Evolutionary conservation across 768 basidiomycete species (phyloP).

Genomic region (Xanthoconium purpureum): DNA sequence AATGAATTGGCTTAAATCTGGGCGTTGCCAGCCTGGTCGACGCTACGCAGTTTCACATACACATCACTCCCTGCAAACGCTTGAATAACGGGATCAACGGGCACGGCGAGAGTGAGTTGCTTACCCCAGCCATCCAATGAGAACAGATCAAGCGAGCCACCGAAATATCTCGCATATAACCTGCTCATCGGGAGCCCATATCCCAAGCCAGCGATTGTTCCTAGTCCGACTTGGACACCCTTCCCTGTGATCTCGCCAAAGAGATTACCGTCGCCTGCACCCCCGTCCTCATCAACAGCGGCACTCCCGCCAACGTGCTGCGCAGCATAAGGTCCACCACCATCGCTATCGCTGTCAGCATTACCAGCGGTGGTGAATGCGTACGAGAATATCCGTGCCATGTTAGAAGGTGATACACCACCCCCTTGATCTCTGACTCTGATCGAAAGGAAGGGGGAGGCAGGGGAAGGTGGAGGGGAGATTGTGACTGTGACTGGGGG

Average conservation of each 20-base stretch:
- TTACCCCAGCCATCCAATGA: conserved; percentile 83
- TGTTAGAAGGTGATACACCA: conserved; percentile 70
- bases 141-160: conserved; percentile 78
- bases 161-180: conserved; percentile 80
- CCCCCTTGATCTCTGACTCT: conserved; percentile 86
- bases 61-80: conserved; percentile 44
- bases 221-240: conserved; percentile 75
- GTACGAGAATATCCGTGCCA: conserved; percentile 84
- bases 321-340: conserved; percentile 74
- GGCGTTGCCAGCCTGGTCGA: conserved; percentile 52
- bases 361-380: conserved; percentile 84
- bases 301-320: conserved; percentile 75
- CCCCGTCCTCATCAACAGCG: conserved; percentile 46
- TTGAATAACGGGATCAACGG: background rate
- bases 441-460: conserved; percentile 59
- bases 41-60: conserved; percentile 51
- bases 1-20: conserved; percentile 34
- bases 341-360: conserved; percentile 39
- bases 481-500: conserved; percentile 73
- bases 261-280: conserved; percentile 47
- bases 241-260: conserved; percentile 78
- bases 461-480: conserved; percentile 46
- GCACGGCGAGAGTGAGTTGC: conserved; percentile 14
- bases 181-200: conserved; percentile 84
- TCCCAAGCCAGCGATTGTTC: conserved; percentile 87